Percentiles rank a stretch among this genome's conserved stretches.
Conservation (phyloP, 1,284 basidiomycete genomes). For the Puccinia horiana region DNA sequence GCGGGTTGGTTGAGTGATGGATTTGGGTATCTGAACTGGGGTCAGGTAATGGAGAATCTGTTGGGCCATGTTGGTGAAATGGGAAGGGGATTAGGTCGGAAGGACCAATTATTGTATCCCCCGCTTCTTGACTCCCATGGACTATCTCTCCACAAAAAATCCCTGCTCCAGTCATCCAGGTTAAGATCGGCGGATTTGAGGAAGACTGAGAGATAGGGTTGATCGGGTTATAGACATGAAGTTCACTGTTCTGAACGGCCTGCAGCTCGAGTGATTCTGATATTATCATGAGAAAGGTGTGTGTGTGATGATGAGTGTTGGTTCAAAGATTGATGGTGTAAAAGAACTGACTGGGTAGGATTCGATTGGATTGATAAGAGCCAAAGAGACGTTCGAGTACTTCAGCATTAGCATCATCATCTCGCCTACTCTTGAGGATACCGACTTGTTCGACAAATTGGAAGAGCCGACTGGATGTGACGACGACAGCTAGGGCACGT, state of each 20-base stretch:
- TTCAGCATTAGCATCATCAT: conserved; percentile 35
- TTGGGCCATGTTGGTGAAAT: conserved; percentile 27
- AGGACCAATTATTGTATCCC: conserved; percentile 75
- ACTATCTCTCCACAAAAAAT: conserved; percentile 68
- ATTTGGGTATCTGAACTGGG: background rate
- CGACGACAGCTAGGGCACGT: conserved; percentile 61
- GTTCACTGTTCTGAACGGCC: conserved; percentile 65
- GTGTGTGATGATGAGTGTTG: background rate
- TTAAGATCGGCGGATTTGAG: conserved; percentile 41
- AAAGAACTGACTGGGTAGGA: conserved; percentile 27
- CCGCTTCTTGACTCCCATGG: conserved; percentile 55
- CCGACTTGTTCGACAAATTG: conserved; percentile 56
- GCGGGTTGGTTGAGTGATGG: conserved; percentile 66
- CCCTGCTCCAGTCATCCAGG: conserved; percentile 67
- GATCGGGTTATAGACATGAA: conserved; percentile 22
- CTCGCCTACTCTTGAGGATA: conserved; percentile 30
- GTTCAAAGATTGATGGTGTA: background rate
- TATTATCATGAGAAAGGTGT: background rate
- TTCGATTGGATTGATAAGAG: conserved; percentile 38
- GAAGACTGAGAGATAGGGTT: background rate
- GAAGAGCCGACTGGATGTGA: conserved; percentile 62
- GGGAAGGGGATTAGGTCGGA: conserved; percentile 62
- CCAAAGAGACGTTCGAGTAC: conserved; percentile 36
- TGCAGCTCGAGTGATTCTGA: conserved; percentile 45
- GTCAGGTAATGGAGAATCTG: background rate